Evolutionary conservation across 371 early-diverging fungal species (phyloP), one percentile per base, ranked within the genome.

Genomic region (Rhizopus delemar): DNA sequence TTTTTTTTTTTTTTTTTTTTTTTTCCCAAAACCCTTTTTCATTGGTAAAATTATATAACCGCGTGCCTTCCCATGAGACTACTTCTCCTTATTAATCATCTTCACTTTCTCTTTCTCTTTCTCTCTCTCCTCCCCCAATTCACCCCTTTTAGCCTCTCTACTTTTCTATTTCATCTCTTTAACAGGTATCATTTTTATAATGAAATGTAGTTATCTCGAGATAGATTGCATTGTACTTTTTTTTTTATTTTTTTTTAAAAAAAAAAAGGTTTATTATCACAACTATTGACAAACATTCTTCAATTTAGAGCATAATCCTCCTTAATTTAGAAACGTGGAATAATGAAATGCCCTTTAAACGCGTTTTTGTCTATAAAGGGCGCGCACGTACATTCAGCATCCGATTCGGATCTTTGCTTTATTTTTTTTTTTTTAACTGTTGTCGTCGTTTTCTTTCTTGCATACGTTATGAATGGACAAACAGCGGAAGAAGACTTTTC

Each of bases 401-500:
- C 22, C 22, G 22, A 22, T 22, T 22, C 22, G 22, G 22, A 22
- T 3, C 5, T 38, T 22, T 41, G 3, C 4, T 29, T 7, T 53
- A 3, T 41, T 31, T 28, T 22, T 22, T 22, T 22, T 22, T 22
- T 22, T 22, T 22, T 0, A 22, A 22, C 22, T 22, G 22, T 22
- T 53, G 53, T 29, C 53, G 41, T 41, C 53, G 28, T 53, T 53
- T 53, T 41, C 12, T 1, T n/a, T 33, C 35, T 51, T n/a, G 35
- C 34, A 16, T n/a, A 51, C 51, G 38, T 11, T 29, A 61, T 62
- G 62, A 51, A 56, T 39, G 43, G 38, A 36, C 56, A 50, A 62
- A 22, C 22, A 22, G 22, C 22, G 22, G 83, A 89, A 41, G 89
- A 89, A 63, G 90, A 90, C 70, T 92, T 86, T 59, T 70, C 78